Evolutionary conservation across 148 eudicot species (phyloP), one percentile per base, ranked within the genome.

Genomic region (Drosera capensis): DNA sequence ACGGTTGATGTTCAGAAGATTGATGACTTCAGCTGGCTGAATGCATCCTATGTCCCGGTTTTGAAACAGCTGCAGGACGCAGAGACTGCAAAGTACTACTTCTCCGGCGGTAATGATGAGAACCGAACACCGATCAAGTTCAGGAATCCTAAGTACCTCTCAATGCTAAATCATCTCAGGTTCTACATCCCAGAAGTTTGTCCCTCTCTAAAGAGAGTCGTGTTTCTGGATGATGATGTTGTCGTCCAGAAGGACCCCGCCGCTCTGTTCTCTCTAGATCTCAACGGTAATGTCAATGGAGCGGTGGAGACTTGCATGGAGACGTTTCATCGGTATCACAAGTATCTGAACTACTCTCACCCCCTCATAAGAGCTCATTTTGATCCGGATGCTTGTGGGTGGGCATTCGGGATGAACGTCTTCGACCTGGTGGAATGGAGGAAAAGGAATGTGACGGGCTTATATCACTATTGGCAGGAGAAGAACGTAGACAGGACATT

Each of bases 301-400:
- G 94, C 94, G 3, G 94, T 83, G 3, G 87, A 83, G 62, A 83
- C 94, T n/a, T 83, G 94, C 66, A 83, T 79, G 87, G 94, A 83
- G 58, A 83, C 87, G 15, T 83, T 83, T 57, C 94, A 83, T 43
- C 66, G 94, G 48, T 83, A 83, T 58, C 94, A 79, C 72, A 83
- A 83, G 74, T 83, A 83, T 61, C 62, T 83, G 53, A 83, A 83
- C 25, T 83, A 83, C 56, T 79, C 94, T 22, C 94, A 83, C 65
- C 94, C 94, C 21, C 74, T 83, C 20, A 83, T 83, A 28, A 65
- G 79, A 20, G 56, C 87, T 28, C 87, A 83, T 69, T 83, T 83
- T 59, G 87, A 83, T 45, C 94, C 87, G 0, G 94, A 83, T 66
- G 94, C 94, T 17, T 83, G 94, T 57, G 94, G 94, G 34, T 83